Percentiles rank a stretch among this genome's conserved stretches.
phyloP scores from a whole-genome alignment of 2,329 filamentous ascomycete species.

The Epichloe scottii region DNA sequence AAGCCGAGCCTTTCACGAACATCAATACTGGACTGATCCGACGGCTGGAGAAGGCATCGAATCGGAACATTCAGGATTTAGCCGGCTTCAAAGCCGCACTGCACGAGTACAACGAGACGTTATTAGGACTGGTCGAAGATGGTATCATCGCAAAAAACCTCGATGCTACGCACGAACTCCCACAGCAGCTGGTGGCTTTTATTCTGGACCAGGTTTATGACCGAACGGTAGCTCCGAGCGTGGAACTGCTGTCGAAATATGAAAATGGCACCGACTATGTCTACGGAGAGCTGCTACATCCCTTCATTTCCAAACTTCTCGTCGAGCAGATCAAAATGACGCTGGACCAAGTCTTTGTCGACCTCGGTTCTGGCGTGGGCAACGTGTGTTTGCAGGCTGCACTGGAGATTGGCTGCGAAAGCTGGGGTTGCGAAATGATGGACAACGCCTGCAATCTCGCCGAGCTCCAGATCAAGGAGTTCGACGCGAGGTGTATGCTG shows the following conservation, averaged over 20 bases:
- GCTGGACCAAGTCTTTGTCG: constrained; percentile 79
- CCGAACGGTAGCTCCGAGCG: constrained; percentile 80
- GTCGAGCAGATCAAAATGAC: constrained; percentile 62
- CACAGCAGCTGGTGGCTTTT: constrained; percentile 61
- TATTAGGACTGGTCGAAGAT: constrained; percentile 52
- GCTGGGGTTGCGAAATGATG: constrained; percentile 96
- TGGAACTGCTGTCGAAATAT: constrained; percentile 73
- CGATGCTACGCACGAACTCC: constrained; percentile 53
- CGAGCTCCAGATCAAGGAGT: constrained; percentile 68
- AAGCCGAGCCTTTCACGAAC: constrained; percentile 56
- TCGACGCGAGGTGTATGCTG: constrained; percentile 68
- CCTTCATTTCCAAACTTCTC: constrained; percentile 74
- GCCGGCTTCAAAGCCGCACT: constrained; percentile 62
- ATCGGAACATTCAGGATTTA: constrained; percentile 50
- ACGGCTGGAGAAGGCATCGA: constrained; percentile 61
- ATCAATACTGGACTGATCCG: constrained; percentile 63
- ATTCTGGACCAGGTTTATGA: constrained; percentile 84
- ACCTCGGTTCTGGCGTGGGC: constrained; percentile 88
- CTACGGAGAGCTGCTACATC: constrained; percentile 82
- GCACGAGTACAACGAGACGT: constrained; percentile 61
- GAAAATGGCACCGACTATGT: constrained; percentile 86
- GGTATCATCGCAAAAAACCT: constrained; percentile 64
- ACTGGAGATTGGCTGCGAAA: constrained; percentile 84
- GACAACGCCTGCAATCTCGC: constrained; percentile 76
- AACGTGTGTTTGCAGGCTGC: constrained; percentile 93